These are phyloP conservation scores for Fragaria nilgerrensis DNA, from an alignment of 306 rosid genomes.

Conservation along the genomic window DNA sequence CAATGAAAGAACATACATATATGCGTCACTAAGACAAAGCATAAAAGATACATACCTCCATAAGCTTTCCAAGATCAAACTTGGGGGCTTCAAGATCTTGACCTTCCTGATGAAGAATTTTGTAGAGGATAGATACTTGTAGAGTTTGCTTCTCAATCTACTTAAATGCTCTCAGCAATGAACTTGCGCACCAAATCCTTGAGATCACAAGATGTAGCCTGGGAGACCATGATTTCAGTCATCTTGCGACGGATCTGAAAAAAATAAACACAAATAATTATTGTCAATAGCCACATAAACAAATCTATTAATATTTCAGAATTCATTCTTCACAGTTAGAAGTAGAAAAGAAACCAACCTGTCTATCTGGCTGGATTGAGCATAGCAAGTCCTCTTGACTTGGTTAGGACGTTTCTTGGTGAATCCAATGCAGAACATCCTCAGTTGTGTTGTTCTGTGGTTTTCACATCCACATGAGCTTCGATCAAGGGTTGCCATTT, in stretches of 20 bases:
- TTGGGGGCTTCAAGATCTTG: conserved; percentile 94
- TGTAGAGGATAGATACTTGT: conserved; percentile 75
- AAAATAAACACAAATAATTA: background rate
- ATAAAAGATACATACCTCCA: conserved; percentile 52
- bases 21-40: background rate
- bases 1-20: background rate
- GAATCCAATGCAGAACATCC: conserved; percentile 96
- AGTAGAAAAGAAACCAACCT: conserved; percentile 35
- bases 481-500: conserved; percentile 92
- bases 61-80: conserved; percentile 86
- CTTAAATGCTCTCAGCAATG: conserved; percentile 79
- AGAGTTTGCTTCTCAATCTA: conserved; percentile 87
- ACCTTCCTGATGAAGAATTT: conserved; percentile 81
- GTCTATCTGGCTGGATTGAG: conserved; percentile 89
- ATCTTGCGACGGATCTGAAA: conserved; percentile 86
- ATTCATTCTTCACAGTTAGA: too few relatives aligned
- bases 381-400: conserved; percentile 92
- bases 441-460: conserved; percentile 70
- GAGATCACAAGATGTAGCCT: conserved; percentile 77
- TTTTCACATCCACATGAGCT: conserved; percentile 92
- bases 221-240: conserved; percentile 82
- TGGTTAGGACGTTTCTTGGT: conserved; percentile 79
- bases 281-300: background rate
- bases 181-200: conserved; percentile 88
- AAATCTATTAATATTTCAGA: background rate